Percentiles rank a stretch among this genome's conserved stretches.
Conservation (phyloP, 257 asterid species). For the Cruciata laevipes region DNA sequence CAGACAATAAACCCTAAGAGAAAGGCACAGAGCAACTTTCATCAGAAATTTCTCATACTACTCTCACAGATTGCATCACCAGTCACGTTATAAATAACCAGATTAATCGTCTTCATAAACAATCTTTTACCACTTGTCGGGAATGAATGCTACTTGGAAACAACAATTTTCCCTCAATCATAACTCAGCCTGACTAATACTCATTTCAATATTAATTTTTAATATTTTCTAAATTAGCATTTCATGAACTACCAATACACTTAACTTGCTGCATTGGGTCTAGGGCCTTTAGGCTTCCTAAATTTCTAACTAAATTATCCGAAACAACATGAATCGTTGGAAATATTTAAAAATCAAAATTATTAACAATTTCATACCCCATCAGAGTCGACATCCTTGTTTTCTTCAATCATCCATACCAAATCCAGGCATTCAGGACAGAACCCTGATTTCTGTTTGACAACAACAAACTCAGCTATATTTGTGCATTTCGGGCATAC, state of each 20-base stretch:
- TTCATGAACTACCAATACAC: background rate
- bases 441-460: slow-evolving; percentile 62
- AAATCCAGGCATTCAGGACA: slow-evolving; percentile 60
- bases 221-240: no score
- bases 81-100: background rate
- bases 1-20: background rate
- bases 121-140: background rate
- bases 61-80: background rate
- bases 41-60: background rate
- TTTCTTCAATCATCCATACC: slow-evolving; percentile 60
- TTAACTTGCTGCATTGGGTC: background rate
- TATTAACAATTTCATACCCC: slow-evolving; percentile 50
- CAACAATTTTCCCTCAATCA: background rate
- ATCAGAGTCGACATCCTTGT: slow-evolving; percentile 48
- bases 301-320: background rate
- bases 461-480: slow-evolving; percentile 25
- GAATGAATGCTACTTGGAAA: background rate
- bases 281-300: background rate
- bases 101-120: background rate
- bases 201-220: no score
- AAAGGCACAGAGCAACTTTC: background rate
- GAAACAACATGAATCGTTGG: background rate
- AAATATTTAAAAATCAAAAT: slow-evolving; percentile 2
- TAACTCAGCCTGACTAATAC: background rate
- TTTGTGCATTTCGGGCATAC: slow-evolving; percentile 51